phyloP scores from a whole-genome alignment of 345 rosid species.

The Eucalyptus globulus region DNA sequence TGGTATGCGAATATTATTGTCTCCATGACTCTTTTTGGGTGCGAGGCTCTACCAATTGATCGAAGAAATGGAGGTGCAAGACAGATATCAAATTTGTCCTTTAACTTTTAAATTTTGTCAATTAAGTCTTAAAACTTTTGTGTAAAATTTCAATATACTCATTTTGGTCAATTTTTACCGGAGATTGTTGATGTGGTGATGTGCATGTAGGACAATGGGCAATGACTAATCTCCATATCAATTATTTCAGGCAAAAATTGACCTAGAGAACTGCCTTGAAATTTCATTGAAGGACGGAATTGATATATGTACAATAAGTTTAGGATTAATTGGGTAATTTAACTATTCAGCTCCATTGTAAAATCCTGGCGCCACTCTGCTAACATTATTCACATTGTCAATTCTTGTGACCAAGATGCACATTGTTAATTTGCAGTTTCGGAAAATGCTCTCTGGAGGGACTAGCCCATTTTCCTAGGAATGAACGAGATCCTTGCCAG shows the following conservation, averaged over 20 bases:
- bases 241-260: rapidly evolving
- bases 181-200: neutral
- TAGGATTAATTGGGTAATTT: rapidly evolving
- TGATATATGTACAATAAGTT: rapidly evolving
- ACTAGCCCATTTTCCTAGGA: neutral
- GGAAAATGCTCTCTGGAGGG: neutral
- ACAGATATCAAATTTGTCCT: no score
- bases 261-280: rapidly evolving
- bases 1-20: neutral
- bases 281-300: rapidly evolving
- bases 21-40: neutral
- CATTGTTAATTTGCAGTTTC: neutral
- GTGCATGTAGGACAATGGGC: rapidly evolving
- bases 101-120: rapidly evolving
- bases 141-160: neutral
- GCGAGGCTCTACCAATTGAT: neutral
- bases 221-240: rapidly evolving
- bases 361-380: neutral
- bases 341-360: neutral
- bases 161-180: rapidly evolving
- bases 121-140: rapidly evolving
- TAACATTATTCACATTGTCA: neutral
- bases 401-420: neutral
- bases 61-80: rapidly evolving
- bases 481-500: neutral